phyloP scores from a whole-genome alignment of 352 stramenopile genomes.

The Pythium insidiosum region DNA sequence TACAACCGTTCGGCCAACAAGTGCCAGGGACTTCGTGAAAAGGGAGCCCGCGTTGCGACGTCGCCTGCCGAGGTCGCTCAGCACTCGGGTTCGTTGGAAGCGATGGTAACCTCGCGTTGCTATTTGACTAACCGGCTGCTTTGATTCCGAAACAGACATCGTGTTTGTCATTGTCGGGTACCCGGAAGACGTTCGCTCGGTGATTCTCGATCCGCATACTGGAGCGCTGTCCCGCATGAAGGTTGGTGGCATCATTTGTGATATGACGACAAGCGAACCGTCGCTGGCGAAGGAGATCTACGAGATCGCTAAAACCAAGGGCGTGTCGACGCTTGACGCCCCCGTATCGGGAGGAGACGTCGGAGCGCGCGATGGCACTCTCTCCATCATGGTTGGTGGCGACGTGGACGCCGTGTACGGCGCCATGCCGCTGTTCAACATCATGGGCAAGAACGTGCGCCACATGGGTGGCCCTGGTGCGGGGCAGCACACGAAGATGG shows the following conservation, averaged over 20 bases:
- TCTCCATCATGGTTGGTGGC: constrained; percentile 89
- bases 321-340: constrained; percentile 68
- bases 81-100: constrained; percentile 55
- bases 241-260: constrained; percentile 75
- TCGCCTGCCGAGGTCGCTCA: constrained; percentile 76
- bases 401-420: constrained; percentile 76
- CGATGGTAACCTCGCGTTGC: too few relatives aligned
- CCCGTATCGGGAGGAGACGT: constrained; percentile 85
- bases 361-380: constrained; percentile 74
- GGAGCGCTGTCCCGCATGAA: constrained; percentile 69
- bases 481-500: constrained; percentile 89
- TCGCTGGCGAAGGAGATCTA: constrained; percentile 87
- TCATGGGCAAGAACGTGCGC: constrained; percentile 86
- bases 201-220: constrained; percentile 61
- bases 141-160: constrained; percentile 68
- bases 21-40: constrained; percentile 65
- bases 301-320: constrained; percentile 54
- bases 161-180: constrained; percentile 89
- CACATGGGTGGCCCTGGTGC: constrained; percentile 81
- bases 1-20: constrained; percentile 84
- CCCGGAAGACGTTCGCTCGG: constrained; percentile 71
- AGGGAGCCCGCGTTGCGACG: constrained; percentile 60
- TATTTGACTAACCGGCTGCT: too few relatives aligned
- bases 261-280: constrained; percentile 88
- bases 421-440: constrained; percentile 79